Percentiles rank a stretch among this genome's conserved stretches.
These are phyloP conservation scores for Phaseolus lunatus DNA, from an alignment of 306 rosid species.

Conservation along the genomic window DNA sequence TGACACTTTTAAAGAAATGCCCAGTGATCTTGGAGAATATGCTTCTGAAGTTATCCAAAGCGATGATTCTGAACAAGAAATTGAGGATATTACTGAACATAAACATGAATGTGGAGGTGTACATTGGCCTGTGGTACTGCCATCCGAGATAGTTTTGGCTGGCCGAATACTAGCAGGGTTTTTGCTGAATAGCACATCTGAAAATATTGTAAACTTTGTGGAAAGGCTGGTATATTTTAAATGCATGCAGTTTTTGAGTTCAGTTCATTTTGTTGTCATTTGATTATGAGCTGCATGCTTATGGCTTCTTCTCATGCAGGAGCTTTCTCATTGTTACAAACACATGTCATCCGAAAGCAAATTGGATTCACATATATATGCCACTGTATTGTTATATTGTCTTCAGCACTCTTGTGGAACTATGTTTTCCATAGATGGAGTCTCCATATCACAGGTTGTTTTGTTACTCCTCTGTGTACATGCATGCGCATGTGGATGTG, in stretches of 20 bases:
- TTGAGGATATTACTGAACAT: constrained; percentile 69
- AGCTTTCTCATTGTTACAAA: constrained; percentile 73
- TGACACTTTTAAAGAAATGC: constrained; percentile 50
- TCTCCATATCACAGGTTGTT: constrained; percentile 71
- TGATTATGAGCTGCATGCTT: constrained; percentile 45
- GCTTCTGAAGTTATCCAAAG: constrained; percentile 53
- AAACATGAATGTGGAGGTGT: constrained; percentile 82
- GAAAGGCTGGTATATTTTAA: constrained; percentile 64
- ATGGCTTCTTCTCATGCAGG: constrained; percentile 61
- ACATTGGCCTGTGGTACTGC: constrained; percentile 79
- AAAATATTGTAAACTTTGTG: constrained; percentile 48
- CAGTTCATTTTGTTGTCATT: constrained; percentile 36
- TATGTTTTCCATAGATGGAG: constrained; percentile 58
- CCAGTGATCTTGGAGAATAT: constrained; percentile 58
- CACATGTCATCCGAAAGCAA: constrained; percentile 65
- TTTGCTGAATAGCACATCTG: constrained; percentile 47
- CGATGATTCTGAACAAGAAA: constrained; percentile 51
- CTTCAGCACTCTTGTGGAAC: constrained; percentile 57
- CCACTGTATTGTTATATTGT: constrained; percentile 65
- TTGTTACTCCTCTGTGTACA: constrained; percentile 31
- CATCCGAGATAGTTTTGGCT: constrained; percentile 88
- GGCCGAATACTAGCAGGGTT: constrained; percentile 71
- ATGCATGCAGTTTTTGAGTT: constrained; percentile 38
- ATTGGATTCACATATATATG: constrained; percentile 81
- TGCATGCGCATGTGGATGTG: neutral